Evolutionary conservation across 1,284 basidiomycete species (phyloP).

Genomic region (Dichomitus squalens): DNA sequence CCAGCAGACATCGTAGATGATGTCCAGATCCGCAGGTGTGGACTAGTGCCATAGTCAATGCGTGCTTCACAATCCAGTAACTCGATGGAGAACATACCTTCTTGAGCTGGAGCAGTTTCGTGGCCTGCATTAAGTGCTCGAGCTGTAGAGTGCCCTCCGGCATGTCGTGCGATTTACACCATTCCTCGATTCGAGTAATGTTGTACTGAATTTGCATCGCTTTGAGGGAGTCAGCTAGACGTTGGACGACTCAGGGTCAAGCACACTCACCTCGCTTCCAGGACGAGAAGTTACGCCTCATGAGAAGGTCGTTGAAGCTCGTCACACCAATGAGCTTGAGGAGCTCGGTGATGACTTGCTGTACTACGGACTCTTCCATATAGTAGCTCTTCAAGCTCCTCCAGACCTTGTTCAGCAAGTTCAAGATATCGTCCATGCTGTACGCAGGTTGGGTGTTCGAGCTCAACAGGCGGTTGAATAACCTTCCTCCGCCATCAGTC

Average conservation of each 20-base stretch:
- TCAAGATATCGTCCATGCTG: slow-evolving; percentile 98
- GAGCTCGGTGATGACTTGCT: slow-evolving; percentile 96
- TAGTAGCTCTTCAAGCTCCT: slow-evolving; percentile 99
- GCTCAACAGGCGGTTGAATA: slow-evolving; percentile 93
- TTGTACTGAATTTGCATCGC: slow-evolving; percentile 99
- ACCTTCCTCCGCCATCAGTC: slow-evolving; percentile 87
- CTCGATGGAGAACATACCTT: slow-evolving; percentile 61
- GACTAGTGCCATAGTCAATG: slow-evolving; percentile 55
- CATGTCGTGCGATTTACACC: slow-evolving; percentile 99
- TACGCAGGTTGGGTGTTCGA: slow-evolving; percentile 87
- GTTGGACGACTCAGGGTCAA: background rate
- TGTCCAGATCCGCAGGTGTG: slow-evolving; percentile 92
- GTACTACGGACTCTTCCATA: slow-evolving; percentile 97
- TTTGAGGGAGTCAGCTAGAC: slow-evolving; percentile 34
- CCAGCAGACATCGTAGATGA: slow-evolving; percentile 99
- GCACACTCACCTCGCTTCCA: slow-evolving; percentile 91
- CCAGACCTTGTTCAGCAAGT: slow-evolving; percentile 97
- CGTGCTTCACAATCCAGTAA: slow-evolving; percentile 15
- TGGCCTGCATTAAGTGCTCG: slow-evolving; percentile 99
- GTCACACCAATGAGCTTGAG: slow-evolving; percentile 97
- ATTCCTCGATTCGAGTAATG: slow-evolving; percentile 96
- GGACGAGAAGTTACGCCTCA: slow-evolving; percentile 98
- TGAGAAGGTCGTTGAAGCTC: slow-evolving; percentile 97
- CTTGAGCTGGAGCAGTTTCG: slow-evolving; percentile 97
- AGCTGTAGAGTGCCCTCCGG: slow-evolving; percentile 97